phyloP scores from a whole-genome alignment of 2,329 filamentous ascomycete genomes.

The Ilyonectria mors-panacis region DNA sequence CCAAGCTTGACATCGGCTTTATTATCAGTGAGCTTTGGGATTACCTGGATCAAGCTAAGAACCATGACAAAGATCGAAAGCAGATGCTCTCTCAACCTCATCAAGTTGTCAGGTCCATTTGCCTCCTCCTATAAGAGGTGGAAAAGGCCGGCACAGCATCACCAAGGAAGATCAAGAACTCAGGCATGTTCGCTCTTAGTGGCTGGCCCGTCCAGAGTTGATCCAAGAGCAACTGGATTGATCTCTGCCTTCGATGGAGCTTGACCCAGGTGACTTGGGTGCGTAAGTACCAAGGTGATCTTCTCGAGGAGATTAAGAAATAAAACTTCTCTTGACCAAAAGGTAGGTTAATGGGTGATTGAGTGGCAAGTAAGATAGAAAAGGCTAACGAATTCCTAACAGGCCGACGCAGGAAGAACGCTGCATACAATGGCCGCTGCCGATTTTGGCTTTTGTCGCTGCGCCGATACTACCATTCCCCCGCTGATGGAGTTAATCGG shows the following conservation, averaged over 20 bases:
- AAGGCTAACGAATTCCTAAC: constrained; percentile 28
- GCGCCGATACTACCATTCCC: constrained; percentile 85
- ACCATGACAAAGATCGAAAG: constrained; percentile 85
- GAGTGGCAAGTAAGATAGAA: neutral
- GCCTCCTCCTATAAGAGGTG: constrained; percentile 69
- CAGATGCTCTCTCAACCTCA: constrained; percentile 75
- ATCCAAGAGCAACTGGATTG: constrained; percentile 92
- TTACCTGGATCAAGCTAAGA: constrained; percentile 79
- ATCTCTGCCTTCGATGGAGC: constrained; percentile 83
- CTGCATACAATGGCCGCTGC: constrained; percentile 89
- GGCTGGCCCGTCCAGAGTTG: constrained; percentile 82
- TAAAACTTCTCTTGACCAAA: constrained; percentile 63
- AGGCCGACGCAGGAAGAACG: constrained; percentile 64
- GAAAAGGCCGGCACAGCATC: constrained; percentile 59
- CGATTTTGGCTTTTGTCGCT: constrained; percentile 93
- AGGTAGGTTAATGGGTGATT: constrained; percentile 63
- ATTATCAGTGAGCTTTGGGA: constrained; percentile 84
- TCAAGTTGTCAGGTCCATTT: constrained; percentile 75
- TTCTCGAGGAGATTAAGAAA: constrained; percentile 78
- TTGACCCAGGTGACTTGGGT: constrained; percentile 89
- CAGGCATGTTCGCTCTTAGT: constrained; percentile 86
- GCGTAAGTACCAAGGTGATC: constrained; percentile 71
- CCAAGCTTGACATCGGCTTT: constrained; percentile 72
- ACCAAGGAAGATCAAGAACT: constrained; percentile 68
- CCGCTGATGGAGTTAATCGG: constrained; percentile 81